Evolutionary conservation across 176 grass and related monocot genomes (phyloP).

Genomic region (Alopecurus myosuroides): DNA sequence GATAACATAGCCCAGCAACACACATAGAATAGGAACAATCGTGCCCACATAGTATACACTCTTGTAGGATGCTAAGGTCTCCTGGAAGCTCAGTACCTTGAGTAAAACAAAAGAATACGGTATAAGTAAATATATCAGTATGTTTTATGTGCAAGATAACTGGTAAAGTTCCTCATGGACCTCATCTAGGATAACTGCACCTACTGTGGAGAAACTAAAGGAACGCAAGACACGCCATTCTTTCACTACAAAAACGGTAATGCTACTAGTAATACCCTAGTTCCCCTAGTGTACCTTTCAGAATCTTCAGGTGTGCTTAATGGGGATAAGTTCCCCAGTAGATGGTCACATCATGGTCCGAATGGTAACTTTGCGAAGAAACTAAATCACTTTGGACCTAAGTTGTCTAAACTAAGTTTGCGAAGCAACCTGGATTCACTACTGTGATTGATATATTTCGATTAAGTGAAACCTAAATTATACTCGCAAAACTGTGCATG

Average conservation of each 20-base stretch:
- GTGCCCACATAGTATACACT: conserved; percentile 90
- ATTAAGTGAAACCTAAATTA: neutral
- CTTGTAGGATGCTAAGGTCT: conserved; percentile 83
- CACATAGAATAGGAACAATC: conserved; percentile 57
- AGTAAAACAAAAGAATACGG: neutral
- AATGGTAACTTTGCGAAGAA: neutral
- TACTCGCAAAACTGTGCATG: neutral
- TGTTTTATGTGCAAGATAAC: neutral
- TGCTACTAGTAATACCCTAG: neutral
- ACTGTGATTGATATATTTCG: neutral
- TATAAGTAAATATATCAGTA: neutral
- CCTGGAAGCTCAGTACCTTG: conserved; percentile 89
- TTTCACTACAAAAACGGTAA: neutral
- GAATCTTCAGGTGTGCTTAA: neutral
- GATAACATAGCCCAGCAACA: conserved; percentile 69
- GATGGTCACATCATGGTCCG: neutral
- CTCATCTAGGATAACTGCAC: neutral
- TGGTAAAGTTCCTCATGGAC: neutral
- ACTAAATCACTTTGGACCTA: neutral
- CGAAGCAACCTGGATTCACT: neutral
- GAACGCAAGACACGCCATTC: neutral
- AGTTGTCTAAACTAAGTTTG: neutral
- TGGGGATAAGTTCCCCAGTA: neutral
- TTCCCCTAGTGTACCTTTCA: neutral
- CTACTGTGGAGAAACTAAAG: neutral